phyloP scores from a whole-genome alignment of 78 protist genomes.

The Goniomonas avonlea region DNA sequence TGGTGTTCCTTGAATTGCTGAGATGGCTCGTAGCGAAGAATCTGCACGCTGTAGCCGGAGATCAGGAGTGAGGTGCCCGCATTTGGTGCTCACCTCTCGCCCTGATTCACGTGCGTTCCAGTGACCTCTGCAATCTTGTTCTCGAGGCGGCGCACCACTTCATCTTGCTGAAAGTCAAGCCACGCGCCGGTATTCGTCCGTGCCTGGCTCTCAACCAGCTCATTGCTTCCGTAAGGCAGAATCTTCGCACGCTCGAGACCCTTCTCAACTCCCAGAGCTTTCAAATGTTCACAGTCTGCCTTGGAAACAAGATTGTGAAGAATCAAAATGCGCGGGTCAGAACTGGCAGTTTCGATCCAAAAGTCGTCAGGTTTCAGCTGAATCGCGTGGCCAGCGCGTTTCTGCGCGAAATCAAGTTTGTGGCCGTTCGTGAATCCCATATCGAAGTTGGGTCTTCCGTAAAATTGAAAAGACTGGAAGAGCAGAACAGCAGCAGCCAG shows the following conservation, averaged over 20 bases:
- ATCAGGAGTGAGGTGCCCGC: too few species aligned
- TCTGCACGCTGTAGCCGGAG: background rate
- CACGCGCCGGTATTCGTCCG: conserved; percentile 19
- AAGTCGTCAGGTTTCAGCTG: too few species aligned
- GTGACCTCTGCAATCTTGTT: background rate
- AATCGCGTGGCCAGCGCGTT: too few species aligned
- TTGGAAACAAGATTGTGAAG: background rate
- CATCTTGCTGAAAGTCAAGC: background rate
- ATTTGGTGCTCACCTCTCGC: too few species aligned
- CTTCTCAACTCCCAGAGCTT: background rate
- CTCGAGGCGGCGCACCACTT: background rate
- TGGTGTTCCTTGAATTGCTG: conserved; percentile 11
- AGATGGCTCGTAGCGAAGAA: background rate
- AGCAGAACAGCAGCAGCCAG: too few species aligned
- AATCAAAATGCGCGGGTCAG: background rate
- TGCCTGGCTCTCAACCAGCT: background rate
- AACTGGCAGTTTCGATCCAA: background rate
- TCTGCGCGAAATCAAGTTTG: too few species aligned
- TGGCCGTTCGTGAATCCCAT: too few species aligned
- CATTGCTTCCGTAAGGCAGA: background rate
- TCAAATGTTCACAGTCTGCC: background rate
- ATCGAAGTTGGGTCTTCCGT: too few species aligned
- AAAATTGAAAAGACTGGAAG: too few species aligned
- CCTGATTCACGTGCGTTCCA: background rate
- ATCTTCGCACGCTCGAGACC: background rate